Percentiles rank a stretch among this genome's conserved stretches.
Evolutionary conservation across 2,329 filamentous ascomycete genomes (phyloP).

Genomic region (Harringtonia aguacate): DNA sequence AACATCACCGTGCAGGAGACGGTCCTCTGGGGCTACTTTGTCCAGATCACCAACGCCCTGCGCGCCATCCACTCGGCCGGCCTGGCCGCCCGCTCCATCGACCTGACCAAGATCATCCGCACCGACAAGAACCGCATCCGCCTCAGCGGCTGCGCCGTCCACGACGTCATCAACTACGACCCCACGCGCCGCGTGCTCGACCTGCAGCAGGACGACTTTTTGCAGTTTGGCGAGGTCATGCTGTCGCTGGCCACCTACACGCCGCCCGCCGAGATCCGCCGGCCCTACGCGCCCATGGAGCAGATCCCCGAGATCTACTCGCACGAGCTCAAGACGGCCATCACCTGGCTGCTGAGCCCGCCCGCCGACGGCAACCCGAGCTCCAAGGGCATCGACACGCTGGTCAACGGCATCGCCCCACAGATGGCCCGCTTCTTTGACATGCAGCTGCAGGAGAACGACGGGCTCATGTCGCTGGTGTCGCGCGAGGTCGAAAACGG

Average conservation of each 20-base stretch:
- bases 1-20: conserved; percentile 53
- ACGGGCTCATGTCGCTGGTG: conserved; percentile 62
- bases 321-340: conserved; percentile 63
- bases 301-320: conserved; percentile 66
- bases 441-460: conserved; percentile 66
- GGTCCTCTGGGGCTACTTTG: conserved; percentile 81
- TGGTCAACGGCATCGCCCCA: conserved; percentile 66
- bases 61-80: conserved; percentile 74
- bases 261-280: conserved; percentile 34
- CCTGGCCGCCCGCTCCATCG: conserved; percentile 76
- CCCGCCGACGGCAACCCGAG: conserved; percentile 33
- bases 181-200: conserved; percentile 57
- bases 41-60: conserved; percentile 80
- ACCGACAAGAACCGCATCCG: conserved; percentile 86
- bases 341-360: conserved; percentile 78
- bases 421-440: conserved; percentile 70
- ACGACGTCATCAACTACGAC: conserved; percentile 84
- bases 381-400: conserved; percentile 66
- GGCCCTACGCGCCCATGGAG: conserved; percentile 57
- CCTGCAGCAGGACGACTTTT: conserved; percentile 78
- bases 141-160: conserved; percentile 75
- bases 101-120: conserved; percentile 78
- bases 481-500: conserved; percentile 82
- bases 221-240: conserved; percentile 74
- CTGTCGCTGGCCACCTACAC: conserved; percentile 70